Evolutionary conservation across 441 rosid species (phyloP).

Genomic region (Gossypium trilobum): DNA sequence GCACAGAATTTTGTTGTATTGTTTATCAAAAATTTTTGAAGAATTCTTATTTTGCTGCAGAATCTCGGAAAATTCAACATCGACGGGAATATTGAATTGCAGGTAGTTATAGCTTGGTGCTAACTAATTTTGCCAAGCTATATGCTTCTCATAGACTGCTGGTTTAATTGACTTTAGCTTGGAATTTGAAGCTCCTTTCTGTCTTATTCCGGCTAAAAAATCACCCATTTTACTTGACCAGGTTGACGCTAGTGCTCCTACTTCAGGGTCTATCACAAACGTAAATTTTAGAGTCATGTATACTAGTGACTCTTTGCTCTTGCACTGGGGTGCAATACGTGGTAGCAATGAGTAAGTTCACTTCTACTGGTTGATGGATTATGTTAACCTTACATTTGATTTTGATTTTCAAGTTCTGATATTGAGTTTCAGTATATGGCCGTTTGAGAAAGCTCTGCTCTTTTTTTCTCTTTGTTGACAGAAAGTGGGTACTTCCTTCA

Average conservation of each 20-base stretch:
- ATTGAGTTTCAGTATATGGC: neutral
- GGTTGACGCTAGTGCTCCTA: slow-evolving; percentile 53
- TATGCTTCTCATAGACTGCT: slow-evolving; percentile 2
- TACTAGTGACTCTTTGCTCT: slow-evolving; percentile 56
- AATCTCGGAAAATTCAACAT: slow-evolving; percentile 59
- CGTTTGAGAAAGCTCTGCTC: neutral
- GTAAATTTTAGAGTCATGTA: slow-evolving; percentile 51
- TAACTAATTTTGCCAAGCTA: neutral
- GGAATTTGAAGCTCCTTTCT: slow-evolving; percentile 11
- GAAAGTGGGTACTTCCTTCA: slow-evolving; percentile 88
- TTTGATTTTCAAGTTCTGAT: slow-evolving; percentile 4
- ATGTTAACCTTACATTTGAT: slow-evolving; percentile 5
- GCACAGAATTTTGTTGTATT: neutral
- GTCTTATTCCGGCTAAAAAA: slow-evolving; percentile 18
- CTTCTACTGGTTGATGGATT: slow-evolving; percentile 15
- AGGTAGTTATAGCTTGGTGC: slow-evolving; percentile 36
- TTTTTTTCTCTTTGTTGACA: slow-evolving; percentile 20
- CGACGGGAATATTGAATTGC: slow-evolving; percentile 70
- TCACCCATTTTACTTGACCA: slow-evolving; percentile 29
- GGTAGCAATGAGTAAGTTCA: slow-evolving; percentile 63
- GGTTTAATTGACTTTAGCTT: slow-evolving; percentile 12
- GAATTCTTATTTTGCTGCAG: slow-evolving; percentile 35
- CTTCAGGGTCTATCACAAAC: slow-evolving; percentile 30
- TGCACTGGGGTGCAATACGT: slow-evolving; percentile 83
- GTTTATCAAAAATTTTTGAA: slow-evolving; percentile 15